These are phyloP conservation scores for Syzygium aromaticum DNA, from an alignment of 345 rosid genomes.

Conservation along the genomic window DNA sequence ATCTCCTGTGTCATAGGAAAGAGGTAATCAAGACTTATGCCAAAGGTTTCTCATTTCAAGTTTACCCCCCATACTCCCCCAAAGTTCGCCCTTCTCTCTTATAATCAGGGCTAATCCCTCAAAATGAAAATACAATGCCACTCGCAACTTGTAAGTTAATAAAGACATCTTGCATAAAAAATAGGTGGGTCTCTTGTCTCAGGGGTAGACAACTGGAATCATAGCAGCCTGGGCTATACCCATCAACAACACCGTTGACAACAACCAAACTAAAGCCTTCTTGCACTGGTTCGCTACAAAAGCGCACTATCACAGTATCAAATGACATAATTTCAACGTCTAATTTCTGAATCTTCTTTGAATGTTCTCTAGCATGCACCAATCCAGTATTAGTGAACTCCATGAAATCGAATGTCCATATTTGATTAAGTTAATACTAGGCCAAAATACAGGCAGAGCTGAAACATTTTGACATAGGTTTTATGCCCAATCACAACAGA, in stretches of 20 bases:
- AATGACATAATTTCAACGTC: background rate
- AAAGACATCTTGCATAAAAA: background rate
- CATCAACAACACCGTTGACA: background rate
- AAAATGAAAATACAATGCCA: background rate
- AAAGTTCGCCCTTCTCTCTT: background rate
- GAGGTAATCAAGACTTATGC: background rate
- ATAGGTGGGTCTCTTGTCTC: background rate
- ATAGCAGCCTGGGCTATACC: background rate
- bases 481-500: background rate
- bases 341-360: background rate
- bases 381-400: background rate
- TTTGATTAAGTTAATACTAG: background rate
- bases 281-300: background rate
- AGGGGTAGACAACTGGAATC: background rate
- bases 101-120: background rate
- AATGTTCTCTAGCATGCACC: background rate
- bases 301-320: background rate
- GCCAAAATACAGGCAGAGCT: background rate
- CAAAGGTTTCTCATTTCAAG: background rate
- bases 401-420: background rate
- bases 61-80: background rate
- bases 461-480: background rate
- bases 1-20: background rate
- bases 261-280: background rate
- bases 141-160: background rate